Base-by-base conservation (phyloP, 306 rosid genomes). In the Medicago lupulina region DNA sequence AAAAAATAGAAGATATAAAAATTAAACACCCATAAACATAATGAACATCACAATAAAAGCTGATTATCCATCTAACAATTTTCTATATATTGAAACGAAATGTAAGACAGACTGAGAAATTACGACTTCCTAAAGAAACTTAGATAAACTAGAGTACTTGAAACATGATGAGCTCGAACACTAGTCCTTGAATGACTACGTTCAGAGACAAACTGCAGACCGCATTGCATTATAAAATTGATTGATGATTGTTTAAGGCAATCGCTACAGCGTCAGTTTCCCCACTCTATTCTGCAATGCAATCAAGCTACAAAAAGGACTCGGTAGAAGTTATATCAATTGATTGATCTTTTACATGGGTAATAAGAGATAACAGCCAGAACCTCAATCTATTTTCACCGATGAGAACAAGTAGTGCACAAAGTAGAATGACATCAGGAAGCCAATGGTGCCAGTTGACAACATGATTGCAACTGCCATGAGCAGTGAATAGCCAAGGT, bases 381-480 rank as follows among this genome's bases (percentile, higher is more conserved):
- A 70, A 67, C 46, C 70, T 84, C 85, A 92, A 77, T 90, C 97
- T 15, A 90, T 92, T 88, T 92, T 92, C 71, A 92, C 94, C 4
- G 97, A 92, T 12, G 97, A 88, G 87, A 92, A 92, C 71, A 92
- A 80, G 88, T 88, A 92, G 75, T 90, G 94, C 76, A 92, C 97
- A 76, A 92, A 92, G 91, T 87, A 92, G 89, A 90, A 90, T 49
- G 97, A 90, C 81, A 82, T 76, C 7, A 92, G 91, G 81, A 92
- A 90, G 71, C 96, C 97, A 38, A 90, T 90, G 75, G 96, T 82
- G 55, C 94, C 96, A 0, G 97, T 92, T 4, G 97, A 88, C 74
- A 92, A 78, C 97, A 92, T 92, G 84, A 92, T 86, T 5, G 92
- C 97, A 14, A 86, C 47, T 17, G 97, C 97, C 96, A 92, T 92